Evolutionary conservation across 2,329 filamentous ascomycete genomes (phyloP).

Genomic region (Aspergillus neoniger): DNA sequence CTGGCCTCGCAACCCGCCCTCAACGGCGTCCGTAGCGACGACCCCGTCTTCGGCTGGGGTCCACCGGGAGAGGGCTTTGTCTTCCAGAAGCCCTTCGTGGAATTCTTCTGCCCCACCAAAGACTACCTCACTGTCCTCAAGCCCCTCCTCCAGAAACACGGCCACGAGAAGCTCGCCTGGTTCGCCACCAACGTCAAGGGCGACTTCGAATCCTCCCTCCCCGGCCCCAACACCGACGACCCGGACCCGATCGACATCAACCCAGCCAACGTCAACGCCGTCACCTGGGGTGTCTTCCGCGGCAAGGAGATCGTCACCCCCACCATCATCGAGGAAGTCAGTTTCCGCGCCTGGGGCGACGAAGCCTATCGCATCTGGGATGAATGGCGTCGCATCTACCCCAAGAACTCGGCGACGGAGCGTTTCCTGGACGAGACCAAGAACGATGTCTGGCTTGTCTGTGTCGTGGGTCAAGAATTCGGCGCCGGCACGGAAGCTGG

Average conservation of each 20-base stretch:
- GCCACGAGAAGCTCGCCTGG: conserved; percentile 73
- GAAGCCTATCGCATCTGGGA: conserved; percentile 95
- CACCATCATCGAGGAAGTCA: conserved; percentile 94
- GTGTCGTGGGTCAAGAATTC: conserved; percentile 56
- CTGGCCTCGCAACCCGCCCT: conserved; percentile 93
- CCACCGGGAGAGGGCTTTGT: conserved; percentile 83
- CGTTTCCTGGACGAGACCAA: conserved; percentile 68
- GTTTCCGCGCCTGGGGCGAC: conserved; percentile 90
- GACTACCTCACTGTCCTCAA: conserved; percentile 69
- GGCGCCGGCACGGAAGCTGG: conserved; percentile 43
- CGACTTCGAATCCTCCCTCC: conserved; percentile 69
- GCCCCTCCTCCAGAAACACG: conserved; percentile 60
- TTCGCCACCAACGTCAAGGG: conserved; percentile 79
- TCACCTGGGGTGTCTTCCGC: conserved; percentile 95
- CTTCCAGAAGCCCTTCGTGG: conserved; percentile 97
- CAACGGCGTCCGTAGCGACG: conserved; percentile 75
- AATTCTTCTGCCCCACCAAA: conserved; percentile 79
- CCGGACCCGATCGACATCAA: conserved; percentile 37
- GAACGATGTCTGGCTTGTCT: conserved; percentile 82
- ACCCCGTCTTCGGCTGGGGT: conserved; percentile 89
- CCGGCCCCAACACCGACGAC: conserved; percentile 27
- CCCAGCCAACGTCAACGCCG: conserved; percentile 74
- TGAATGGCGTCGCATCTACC: conserved; percentile 90
- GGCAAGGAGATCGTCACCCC: conserved; percentile 95
- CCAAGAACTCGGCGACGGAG: conserved; percentile 69